Base-by-base conservation (phyloP, 306 rosid species). In the Lotus japonicus region DNA sequence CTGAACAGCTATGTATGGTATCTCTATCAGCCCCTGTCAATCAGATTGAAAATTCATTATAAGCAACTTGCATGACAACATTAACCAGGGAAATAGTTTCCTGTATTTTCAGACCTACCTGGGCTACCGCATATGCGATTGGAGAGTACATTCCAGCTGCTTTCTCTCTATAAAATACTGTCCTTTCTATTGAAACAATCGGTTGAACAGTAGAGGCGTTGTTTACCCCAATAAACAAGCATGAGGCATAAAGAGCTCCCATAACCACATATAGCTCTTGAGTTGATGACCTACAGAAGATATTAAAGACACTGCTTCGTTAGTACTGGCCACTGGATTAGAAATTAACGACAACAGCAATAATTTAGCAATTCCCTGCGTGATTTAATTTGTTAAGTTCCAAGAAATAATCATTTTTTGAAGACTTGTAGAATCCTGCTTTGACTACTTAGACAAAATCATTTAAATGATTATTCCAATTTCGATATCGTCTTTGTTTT, bases 121-220 rank as follows among this genome's bases (percentile, higher is more conserved):
- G 98, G 54, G 96, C 92, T n/a, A 78, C 64, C 7, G 95, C 96
- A 80, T 92, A 92, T 23, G 97, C 81, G 14, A 89, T 64, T 28
- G 97, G 92, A 75, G 96, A 87, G 73, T 85, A 92, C 98, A 89
- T 89, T 80, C 96, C 98, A 33, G 96, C 92, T 43, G 98, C 95
- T 78, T 67, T 89, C 77, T 92, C 97, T 46, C 97, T 82, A 56
- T 92, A 92, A 61, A 92, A 92, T 5, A 92, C 97, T 15, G 97
- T 84, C 78, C 97, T 92, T 83, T 87, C 98, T 64, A 92, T 92
- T 16, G 98, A 92, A 84, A 92, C 86, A 74, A 92, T 78, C 15
- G 98, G 98, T 64, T 92, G 98, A 19, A 92, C 98, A 18, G 96
- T 87, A 66, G 97, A 80, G 65, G 98, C 62, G 38, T 92, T 92